These are phyloP conservation scores for Spathaspora hagerdaliae DNA, from an alignment of 805 yeast species.

Conservation along the genomic window DNA sequence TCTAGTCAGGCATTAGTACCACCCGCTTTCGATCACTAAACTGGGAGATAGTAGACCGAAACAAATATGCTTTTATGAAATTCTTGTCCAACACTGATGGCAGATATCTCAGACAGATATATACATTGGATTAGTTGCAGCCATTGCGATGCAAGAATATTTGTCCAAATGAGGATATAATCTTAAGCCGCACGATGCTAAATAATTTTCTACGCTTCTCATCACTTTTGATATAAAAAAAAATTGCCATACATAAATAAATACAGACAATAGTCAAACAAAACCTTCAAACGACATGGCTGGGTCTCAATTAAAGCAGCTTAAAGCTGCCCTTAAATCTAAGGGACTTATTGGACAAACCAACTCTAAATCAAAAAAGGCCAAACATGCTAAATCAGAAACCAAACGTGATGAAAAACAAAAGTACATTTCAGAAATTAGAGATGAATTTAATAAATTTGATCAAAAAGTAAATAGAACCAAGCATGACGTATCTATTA, in stretches of 20 bases:
- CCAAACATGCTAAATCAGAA: constrained; percentile 48
- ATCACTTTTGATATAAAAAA: neutral
- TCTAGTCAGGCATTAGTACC: too few relatives aligned
- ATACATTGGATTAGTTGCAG: too few relatives aligned
- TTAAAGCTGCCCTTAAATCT: constrained; percentile 70
- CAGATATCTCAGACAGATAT: too few relatives aligned
- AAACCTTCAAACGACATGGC: constrained; percentile 46
- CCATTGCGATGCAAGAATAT: too few relatives aligned
- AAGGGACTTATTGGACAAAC: constrained; percentile 87
- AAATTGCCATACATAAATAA: too few relatives aligned
- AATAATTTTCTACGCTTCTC: neutral
- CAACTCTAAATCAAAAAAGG: constrained; percentile 54
- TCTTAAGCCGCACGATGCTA: neutral
- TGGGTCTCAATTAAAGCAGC: constrained; percentile 82
- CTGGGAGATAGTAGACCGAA: too few relatives aligned
- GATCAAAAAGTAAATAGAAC: constrained; percentile 69
- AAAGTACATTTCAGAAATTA: constrained; percentile 51
- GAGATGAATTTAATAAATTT: constrained; percentile 87
- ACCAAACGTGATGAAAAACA: constrained; percentile 68
- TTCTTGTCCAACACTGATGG: too few relatives aligned
- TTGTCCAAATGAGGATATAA: too few relatives aligned
- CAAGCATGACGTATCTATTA: constrained; percentile 50
- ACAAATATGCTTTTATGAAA: too few relatives aligned
- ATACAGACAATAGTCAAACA: too few relatives aligned
- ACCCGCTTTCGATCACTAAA: too few relatives aligned